Percentiles rank a stretch among this genome's conserved stretches.
Evolutionary conservation across 1,284 basidiomycete genomes (phyloP).

Genomic region (Ustilago tritici): DNA sequence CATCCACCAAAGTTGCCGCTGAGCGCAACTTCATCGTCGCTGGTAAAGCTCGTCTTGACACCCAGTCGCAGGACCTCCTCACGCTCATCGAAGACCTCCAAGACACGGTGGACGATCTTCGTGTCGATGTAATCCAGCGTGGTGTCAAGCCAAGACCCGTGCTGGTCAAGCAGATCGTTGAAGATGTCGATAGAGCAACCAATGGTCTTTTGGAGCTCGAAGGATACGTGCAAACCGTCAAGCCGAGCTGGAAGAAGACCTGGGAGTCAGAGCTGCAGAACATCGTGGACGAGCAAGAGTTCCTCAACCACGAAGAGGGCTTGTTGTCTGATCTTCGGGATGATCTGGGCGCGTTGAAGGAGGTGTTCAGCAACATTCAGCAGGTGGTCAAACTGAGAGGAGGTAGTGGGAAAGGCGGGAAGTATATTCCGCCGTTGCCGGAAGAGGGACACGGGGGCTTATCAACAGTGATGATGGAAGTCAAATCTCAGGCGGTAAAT

Average conservation of each 20-base stretch:
- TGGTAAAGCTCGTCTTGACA: slow-evolving; percentile 89
- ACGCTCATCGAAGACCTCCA: slow-evolving; percentile 93
- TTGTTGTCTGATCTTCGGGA: slow-evolving; percentile 64
- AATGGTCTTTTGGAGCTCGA: slow-evolving; percentile 82
- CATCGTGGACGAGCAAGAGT: slow-evolving; percentile 96
- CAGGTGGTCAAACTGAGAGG: slow-evolving; percentile 67
- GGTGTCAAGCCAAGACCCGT: slow-evolving; percentile 85
- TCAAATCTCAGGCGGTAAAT: slow-evolving; percentile 65
- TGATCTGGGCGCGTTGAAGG: slow-evolving; percentile 62
- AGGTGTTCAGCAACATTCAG: slow-evolving; percentile 68
- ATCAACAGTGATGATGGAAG: slow-evolving; percentile 68
- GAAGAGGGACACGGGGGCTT: slow-evolving; percentile 67
- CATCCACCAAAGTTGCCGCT: slow-evolving; percentile 80
- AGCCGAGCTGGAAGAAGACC: slow-evolving; percentile 98
- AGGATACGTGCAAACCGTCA: slow-evolving; percentile 87
- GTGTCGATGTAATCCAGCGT: slow-evolving; percentile 90
- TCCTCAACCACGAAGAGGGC: slow-evolving; percentile 74
- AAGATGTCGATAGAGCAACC: slow-evolving; percentile 79
- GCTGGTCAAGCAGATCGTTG: slow-evolving; percentile 79
- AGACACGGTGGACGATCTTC: slow-evolving; percentile 89
- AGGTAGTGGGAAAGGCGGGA: slow-evolving; percentile 39
- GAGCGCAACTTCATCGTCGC: slow-evolving; percentile 89
- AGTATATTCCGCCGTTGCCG: slow-evolving; percentile 65
- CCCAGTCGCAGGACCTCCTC: slow-evolving; percentile 86
- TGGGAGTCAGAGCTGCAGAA: slow-evolving; percentile 96